Evolutionary conservation across 345 rosid species (phyloP).

Genomic region (Hibiscus syriacus): DNA sequence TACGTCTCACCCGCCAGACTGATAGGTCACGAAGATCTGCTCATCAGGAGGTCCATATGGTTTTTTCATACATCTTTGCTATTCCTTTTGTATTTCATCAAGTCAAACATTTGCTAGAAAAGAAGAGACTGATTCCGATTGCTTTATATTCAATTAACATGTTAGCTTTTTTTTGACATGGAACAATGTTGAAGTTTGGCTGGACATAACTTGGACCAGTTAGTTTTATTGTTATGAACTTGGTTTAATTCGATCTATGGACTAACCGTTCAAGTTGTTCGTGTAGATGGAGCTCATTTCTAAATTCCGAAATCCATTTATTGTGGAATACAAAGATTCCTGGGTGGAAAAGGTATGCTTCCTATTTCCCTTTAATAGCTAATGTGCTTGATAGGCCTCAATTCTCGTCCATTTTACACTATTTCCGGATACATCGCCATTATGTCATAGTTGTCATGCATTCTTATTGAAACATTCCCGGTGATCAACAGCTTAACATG

Average conservation of each 20-base stretch:
- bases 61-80: background rate
- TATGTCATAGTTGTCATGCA: no score
- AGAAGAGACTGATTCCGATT: background rate
- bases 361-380: no score
- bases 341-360: conserved; percentile 99
- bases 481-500: conserved; percentile 26
- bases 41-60: conserved; percentile 81
- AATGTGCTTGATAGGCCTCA: no score
- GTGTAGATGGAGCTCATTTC: conserved; percentile 96
- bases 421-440: no score
- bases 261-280: conserved; percentile 13
- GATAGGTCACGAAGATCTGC: conserved; percentile 98
- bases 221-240: conserved; percentile 5
- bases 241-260: background rate
- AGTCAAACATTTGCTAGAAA: background rate
- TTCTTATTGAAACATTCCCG: background rate
- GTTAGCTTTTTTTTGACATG: background rate
- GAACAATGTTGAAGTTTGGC: background rate
- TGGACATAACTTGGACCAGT: background rate
- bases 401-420: no score
- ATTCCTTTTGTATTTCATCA: background rate
- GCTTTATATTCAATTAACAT: background rate
- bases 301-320: conserved; percentile 75
- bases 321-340: conserved; percentile 96
- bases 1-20: conserved; percentile 97